Percentiles rank a stretch among this genome's conserved stretches.
Conservation (phyloP, 371 early-diverging fungal genomes). For the Lichtheimia ramosa region DNA sequence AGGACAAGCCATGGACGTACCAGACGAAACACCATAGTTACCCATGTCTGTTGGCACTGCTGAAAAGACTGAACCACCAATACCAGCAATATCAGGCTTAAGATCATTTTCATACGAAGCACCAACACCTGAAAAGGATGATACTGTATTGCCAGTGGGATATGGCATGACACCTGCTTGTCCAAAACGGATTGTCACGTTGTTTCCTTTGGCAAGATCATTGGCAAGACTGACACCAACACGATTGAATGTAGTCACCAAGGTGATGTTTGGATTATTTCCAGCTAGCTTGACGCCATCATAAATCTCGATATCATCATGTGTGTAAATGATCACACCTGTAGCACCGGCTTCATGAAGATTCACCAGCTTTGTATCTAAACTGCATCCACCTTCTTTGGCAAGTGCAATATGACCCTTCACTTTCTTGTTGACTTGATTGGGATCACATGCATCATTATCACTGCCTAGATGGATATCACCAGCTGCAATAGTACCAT, state of each 20-base stretch:
- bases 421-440: background rate
- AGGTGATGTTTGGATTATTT: constrained; percentile 19
- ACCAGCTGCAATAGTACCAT: background rate
- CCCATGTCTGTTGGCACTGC: constrained; percentile 45
- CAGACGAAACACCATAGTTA: constrained; percentile 63
- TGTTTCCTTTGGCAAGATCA: background rate
- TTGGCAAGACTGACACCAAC: background rate
- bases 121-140: constrained; percentile 45
- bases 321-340: background rate
- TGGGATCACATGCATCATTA: background rate
- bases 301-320: background rate
- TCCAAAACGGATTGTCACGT: background rate
- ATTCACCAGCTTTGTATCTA: background rate
- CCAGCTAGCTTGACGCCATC: constrained; percentile 11
- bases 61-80: constrained; percentile 70
- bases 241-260: background rate
- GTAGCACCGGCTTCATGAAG: background rate
- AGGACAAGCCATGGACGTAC: constrained; percentile 65
- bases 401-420: background rate
- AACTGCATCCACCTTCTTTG: background rate
- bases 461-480: background rate
- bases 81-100: constrained; percentile 64
- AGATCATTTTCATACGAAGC: constrained; percentile 45
- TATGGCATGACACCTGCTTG: background rate
- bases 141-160: constrained; percentile 13